Evolutionary conservation across 1,139 yeast species (phyloP).

Genomic region (Suhomyces bokatorum): DNA sequence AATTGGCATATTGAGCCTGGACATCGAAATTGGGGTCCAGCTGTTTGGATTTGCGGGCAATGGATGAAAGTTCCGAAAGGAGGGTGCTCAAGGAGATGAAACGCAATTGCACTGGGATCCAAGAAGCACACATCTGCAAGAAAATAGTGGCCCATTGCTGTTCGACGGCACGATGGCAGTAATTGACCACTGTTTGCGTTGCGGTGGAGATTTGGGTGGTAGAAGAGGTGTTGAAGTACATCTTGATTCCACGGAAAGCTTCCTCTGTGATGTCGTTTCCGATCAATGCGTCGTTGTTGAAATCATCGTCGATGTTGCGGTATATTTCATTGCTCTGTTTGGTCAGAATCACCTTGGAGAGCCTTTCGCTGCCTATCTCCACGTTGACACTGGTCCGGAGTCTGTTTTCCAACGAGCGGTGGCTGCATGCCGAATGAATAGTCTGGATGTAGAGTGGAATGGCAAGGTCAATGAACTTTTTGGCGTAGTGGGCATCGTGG

Average conservation of each 20-base stretch:
- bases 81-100: slow-evolving; percentile 60
- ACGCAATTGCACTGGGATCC: slow-evolving; percentile 88
- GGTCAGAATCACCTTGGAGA: slow-evolving; percentile 30
- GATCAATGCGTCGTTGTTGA: slow-evolving; percentile 32
- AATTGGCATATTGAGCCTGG: slow-evolving; percentile 52
- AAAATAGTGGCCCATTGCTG: slow-evolving; percentile 56
- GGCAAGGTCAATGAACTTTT: slow-evolving; percentile 36
- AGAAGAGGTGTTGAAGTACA: slow-evolving; percentile 52
- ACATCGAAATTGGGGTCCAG: slow-evolving; percentile 26
- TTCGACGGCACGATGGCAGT: slow-evolving; percentile 29
- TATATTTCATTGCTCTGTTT: slow-evolving; percentile 22
- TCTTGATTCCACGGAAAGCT: slow-evolving; percentile 45
- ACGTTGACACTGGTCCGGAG: slow-evolving; percentile 27
- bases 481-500: slow-evolving; percentile 38
- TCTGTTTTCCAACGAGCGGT: slow-evolving; percentile 22
- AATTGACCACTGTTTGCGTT: slow-evolving; percentile 43
- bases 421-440: slow-evolving; percentile 22
- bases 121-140: slow-evolving; percentile 65
- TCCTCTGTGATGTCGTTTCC: slow-evolving; percentile 35
- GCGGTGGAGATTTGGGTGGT: slow-evolving; percentile 50
- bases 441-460: slow-evolving; percentile 44
- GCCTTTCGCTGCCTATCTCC: slow-evolving; percentile 25
- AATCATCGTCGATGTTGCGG: slow-evolving; percentile 27
- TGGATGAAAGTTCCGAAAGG: slow-evolving; percentile 30
- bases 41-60: slow-evolving; percentile 22